These are phyloP conservation scores for Spizellomyces sp. DNA, from an alignment of 192 early-diverging fungal species.

Conservation along the genomic window DNA sequence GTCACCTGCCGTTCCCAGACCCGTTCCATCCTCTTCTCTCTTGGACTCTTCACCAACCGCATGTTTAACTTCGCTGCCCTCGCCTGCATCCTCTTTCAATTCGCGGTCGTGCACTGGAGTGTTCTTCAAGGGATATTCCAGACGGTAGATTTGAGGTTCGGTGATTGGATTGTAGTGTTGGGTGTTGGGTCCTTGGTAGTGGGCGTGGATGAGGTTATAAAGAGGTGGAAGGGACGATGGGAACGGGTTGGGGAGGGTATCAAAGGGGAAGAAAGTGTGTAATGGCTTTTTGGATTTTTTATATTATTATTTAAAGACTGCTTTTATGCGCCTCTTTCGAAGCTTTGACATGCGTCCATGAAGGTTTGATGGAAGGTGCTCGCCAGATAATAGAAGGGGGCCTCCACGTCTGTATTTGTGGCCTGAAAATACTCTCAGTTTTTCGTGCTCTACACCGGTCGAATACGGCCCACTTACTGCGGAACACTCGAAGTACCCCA, in stretches of 20 bases:
- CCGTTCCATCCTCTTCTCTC: conserved; percentile 63
- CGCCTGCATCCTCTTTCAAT: conserved; percentile 80
- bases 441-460: not conserved
- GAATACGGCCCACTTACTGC: conserved; percentile 36
- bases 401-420: conserved; percentile 48
- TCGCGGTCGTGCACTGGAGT: conserved; percentile 86
- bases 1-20: conserved; percentile 85
- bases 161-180: conserved; percentile 72
- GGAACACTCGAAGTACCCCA: conserved; percentile 54
- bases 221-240: conserved; percentile 33
- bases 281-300: too few species aligned
- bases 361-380: conserved; percentile 39
- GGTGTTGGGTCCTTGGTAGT: conserved; percentile 76
- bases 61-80: conserved; percentile 87
- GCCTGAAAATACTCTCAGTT: conserved; percentile 29
- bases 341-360: conserved; percentile 1
- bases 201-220: conserved; percentile 83
- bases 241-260: not conserved
- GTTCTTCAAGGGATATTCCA: conserved; percentile 93
- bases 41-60: conserved; percentile 85
- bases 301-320: too few species aligned
- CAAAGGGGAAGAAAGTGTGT: too few species aligned
- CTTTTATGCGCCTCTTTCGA: too few species aligned
- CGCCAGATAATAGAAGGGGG: conserved; percentile 55
- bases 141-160: conserved; percentile 79